Percentiles rank a stretch among this genome's conserved stretches.
These are phyloP conservation scores for Phylloporus sp. DNA, from an alignment of 768 basidiomycete genomes.

Conservation along the genomic window DNA sequence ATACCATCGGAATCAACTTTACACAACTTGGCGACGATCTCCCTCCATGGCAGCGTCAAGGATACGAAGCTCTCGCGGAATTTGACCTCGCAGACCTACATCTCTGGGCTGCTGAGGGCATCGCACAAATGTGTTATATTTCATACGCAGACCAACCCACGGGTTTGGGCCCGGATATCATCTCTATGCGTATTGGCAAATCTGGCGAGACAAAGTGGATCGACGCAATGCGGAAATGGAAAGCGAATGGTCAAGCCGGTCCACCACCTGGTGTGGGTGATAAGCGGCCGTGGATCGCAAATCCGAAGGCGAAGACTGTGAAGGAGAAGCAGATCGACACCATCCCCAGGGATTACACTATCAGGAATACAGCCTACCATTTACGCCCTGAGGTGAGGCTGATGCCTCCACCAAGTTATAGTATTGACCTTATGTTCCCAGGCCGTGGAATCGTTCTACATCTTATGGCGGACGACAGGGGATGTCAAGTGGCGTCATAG, in stretches of 20 bases:
- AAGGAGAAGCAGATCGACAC: slow-evolving; percentile 21
- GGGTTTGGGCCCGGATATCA: slow-evolving; percentile 63
- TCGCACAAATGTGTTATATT: slow-evolving; percentile 67
- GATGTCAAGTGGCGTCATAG: slow-evolving; percentile 65
- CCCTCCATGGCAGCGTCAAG: slow-evolving; percentile 19
- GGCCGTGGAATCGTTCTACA: slow-evolving; percentile 71
- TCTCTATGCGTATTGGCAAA: slow-evolving; percentile 34
- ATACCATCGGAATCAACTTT: slow-evolving; percentile 44
- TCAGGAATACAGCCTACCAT: slow-evolving; percentile 47
- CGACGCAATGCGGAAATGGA: slow-evolving; percentile 44
- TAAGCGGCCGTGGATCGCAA: slow-evolving; percentile 26
- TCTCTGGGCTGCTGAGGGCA: slow-evolving; percentile 71
- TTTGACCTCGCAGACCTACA: slow-evolving; percentile 63
- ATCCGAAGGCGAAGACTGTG: slow-evolving; percentile 16
- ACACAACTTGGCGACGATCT: slow-evolving; percentile 32
- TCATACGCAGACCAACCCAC: slow-evolving; percentile 68
- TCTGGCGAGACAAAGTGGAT: slow-evolving; percentile 25
- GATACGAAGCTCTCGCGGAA: slow-evolving; percentile 37
- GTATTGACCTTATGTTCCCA: slow-evolving; percentile 25
- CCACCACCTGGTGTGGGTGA: slow-evolving; percentile 52
- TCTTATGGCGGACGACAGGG: slow-evolving; percentile 68
- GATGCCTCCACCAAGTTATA: background rate
- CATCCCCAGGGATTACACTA: slow-evolving; percentile 50
- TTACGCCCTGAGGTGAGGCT: slow-evolving; percentile 65
- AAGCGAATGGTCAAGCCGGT: slow-evolving; percentile 40